These are phyloP conservation scores for Nephromyces sp. DNA, from an alignment of 169 alveolate species.

Conservation along the genomic window DNA sequence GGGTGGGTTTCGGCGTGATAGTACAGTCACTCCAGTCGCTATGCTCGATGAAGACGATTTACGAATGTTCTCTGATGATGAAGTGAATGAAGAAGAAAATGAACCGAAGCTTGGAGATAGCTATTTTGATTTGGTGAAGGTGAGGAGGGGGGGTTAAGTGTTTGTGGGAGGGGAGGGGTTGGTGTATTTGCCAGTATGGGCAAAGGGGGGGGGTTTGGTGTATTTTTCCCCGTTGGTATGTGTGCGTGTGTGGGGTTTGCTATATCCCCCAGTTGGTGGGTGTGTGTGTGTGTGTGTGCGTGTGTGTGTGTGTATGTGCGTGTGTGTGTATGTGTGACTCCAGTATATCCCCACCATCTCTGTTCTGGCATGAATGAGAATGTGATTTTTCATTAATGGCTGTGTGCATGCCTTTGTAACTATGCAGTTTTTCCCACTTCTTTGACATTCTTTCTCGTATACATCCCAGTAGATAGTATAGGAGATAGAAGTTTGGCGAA, in stretches of 20 bases:
- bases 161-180: not conserved
- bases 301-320: not conserved
- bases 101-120: slow-evolving; percentile 3
- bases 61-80: slow-evolving; percentile 4
- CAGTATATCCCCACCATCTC: not conserved
- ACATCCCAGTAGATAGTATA: not conserved
- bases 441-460: too few relatives aligned
- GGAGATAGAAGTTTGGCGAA: not conserved
- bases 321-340: not conserved
- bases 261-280: not conserved
- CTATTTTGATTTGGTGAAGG: slow-evolving; percentile 32
- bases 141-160: not conserved
- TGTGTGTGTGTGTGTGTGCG: not conserved
- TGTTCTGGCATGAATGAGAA: not conserved
- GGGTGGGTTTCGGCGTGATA: too few relatives aligned
- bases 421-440: too few relatives aligned
- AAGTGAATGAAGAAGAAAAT: slow-evolving; percentile 21
- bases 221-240: not conserved
- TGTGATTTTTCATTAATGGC: too few relatives aligned
- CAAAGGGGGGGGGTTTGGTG: not conserved
- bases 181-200: not conserved
- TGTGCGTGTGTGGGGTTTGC: not conserved
- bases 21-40: too few relatives aligned
- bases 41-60: slow-evolving; percentile 33
- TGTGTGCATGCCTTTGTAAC: too few relatives aligned